These are phyloP conservation scores for Boletus huronensis DNA, from an alignment of 768 basidiomycete species.

Conservation along the genomic window DNA sequence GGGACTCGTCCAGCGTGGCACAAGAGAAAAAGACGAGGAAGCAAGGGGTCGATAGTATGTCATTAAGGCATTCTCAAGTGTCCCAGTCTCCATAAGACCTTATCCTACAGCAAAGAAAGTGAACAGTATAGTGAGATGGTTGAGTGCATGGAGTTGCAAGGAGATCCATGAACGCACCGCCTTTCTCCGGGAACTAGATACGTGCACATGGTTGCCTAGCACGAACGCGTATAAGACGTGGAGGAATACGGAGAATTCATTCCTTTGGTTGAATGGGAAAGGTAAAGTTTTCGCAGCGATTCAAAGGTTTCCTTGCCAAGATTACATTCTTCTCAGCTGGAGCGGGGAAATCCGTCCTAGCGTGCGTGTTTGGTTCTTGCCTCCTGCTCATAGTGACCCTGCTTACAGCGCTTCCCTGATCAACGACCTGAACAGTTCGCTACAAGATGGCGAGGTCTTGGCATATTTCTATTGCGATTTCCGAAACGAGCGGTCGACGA, in stretches of 20 bases:
- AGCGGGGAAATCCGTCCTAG: conserved; percentile 15
- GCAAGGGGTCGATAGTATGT: neutral
- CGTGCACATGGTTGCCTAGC: conserved; percentile 11
- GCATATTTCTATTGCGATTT: conserved; percentile 24
- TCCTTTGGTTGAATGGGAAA: conserved; percentile 18
- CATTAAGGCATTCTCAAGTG: neutral
- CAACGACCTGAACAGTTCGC: neutral
- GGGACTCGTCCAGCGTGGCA: neutral
- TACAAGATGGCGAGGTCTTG: neutral
- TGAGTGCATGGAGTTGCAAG: conserved; percentile 2
- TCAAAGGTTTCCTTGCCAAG: neutral
- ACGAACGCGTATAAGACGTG: neutral
- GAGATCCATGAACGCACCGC: neutral
- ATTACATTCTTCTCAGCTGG: neutral
- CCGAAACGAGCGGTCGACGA: conserved; percentile 6
- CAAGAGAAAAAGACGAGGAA: neutral
- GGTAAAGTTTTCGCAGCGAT: neutral
- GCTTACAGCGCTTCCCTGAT: conserved; percentile 14
- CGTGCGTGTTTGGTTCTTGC: neutral
- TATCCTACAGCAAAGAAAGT: neutral
- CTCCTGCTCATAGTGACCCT: neutral
- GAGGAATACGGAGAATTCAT: neutral
- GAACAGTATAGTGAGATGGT: neutral
- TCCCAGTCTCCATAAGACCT: neutral
- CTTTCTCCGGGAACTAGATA: conserved; percentile 1